Base-by-base conservation (phyloP, 208 protist species). In the Leishmania martiniquensis region DNA sequence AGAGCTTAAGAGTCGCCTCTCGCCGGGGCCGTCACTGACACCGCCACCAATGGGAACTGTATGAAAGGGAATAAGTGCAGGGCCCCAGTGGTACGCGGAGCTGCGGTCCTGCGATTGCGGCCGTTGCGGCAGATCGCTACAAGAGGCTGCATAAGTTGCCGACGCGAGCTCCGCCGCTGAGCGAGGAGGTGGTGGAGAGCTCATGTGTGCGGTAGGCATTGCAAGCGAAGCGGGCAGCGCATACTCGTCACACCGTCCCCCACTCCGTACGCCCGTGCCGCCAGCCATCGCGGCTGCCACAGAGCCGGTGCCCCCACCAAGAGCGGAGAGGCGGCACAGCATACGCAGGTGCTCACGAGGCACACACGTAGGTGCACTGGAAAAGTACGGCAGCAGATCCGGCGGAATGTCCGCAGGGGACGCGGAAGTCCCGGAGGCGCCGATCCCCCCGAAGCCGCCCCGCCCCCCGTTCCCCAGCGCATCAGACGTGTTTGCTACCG, bases 291-390 rank as follows among this genome's bases (percentile, higher is more conserved):
- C 70, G 44, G 34, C 70, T 60, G 32, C 47, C 51, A 47, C 49
- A 3, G 60, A 67, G 4, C 47, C 73, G 34, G 54, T 60, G 29
- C 5, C 54, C 4, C 47, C 39, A 15, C 73, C 73, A 13, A 25
- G 20, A 42, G 72, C 66, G 54, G 78, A 66, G 47, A 78, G 73
- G 25, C 78, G 78, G 29, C 75, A 75, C 39, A 83, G 65, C 66
- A 62, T 77, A 49, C 78, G 78, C 52, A 83, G 54, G 49, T 83
- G 49, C 42, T 78, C 78, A 12, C 78, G 78, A 25, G 78, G 78
- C 73, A 83, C 78, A 34, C 78, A 83, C 20, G 44, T 32, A 55
- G 78, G 78, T 12, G 78, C 78, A 22, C 42, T 54, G 12, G 78
- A 17, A 52, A 83, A 39, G 47, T 54, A 76, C 45, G 54, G 57